These are phyloP conservation scores for Claviceps digitariae DNA, from an alignment of 2,329 filamentous ascomycete species.

Conservation along the genomic window DNA sequence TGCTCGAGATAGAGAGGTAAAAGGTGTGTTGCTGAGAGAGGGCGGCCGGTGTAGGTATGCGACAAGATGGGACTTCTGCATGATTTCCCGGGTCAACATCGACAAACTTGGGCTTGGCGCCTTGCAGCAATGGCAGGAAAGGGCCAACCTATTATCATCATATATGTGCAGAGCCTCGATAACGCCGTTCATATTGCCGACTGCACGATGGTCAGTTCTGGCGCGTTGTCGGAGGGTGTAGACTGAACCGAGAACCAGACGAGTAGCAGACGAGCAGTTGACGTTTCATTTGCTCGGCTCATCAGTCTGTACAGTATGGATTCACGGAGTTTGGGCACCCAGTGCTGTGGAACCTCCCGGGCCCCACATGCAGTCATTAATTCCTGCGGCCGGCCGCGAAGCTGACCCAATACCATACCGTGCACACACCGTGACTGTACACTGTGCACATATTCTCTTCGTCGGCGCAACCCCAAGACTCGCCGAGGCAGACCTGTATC, in stretches of 20 bases:
- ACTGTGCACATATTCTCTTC: neutral
- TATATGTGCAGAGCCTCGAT: conserved; percentile 96
- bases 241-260: neutral
- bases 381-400: too few relatives aligned
- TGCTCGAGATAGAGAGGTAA: conserved; percentile 81
- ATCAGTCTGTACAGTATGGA: too few relatives aligned
- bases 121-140: neutral
- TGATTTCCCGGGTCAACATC: too few relatives aligned
- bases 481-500: too few relatives aligned
- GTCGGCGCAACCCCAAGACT: neutral
- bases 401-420: neutral
- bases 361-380: too few relatives aligned
- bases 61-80: conserved; percentile 58
- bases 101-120: too few relatives aligned
- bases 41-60: conserved; percentile 75
- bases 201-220: conserved; percentile 3
- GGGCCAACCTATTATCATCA: conserved; percentile 76
- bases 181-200: conserved; percentile 59
- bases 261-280: neutral
- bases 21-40: conserved; percentile 60
- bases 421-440: neutral
- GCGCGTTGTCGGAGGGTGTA: neutral
- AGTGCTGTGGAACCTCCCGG: too few relatives aligned
- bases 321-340: too few relatives aligned
- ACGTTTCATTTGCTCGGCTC: too few relatives aligned